These are phyloP conservation scores for Botryobasidium botryosum DNA, from an alignment of 768 basidiomycete genomes.

Conservation along the genomic window DNA sequence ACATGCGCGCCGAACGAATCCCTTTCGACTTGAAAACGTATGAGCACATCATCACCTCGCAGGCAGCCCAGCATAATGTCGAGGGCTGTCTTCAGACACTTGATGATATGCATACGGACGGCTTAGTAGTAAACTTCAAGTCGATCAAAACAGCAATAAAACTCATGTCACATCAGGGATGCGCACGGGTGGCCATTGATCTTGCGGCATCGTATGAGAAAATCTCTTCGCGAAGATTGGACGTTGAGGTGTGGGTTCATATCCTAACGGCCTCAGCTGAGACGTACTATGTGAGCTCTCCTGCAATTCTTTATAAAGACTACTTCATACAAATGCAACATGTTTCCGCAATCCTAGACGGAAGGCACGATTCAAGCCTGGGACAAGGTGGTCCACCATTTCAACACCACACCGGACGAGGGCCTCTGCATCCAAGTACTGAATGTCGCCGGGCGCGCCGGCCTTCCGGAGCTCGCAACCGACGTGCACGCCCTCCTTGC, in stretches of 20 bases:
- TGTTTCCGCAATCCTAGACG: conserved; percentile 25
- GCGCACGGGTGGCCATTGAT: conserved; percentile 55
- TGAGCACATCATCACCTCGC: too few species aligned
- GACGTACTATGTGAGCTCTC: conserved; percentile 51
- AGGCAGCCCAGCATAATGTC: too few species aligned
- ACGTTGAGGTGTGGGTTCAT: conserved; percentile 40
- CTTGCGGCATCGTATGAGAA: conserved; percentile 45
- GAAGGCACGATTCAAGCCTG: conserved; percentile 51
- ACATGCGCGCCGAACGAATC: too few species aligned
- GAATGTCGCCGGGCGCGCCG: conserved; percentile 54
- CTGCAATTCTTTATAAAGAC: conserved; percentile 1
- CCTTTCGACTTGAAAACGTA: too few species aligned
- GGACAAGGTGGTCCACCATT: conserved; percentile 36
- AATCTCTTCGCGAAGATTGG: conserved; percentile 35
- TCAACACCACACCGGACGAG: conserved; percentile 49
- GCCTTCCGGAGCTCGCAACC: conserved; percentile 47
- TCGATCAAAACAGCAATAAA: conserved; percentile 35
- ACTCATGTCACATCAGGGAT: conserved; percentile 35
- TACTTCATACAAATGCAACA: neutral
- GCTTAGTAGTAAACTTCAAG: conserved; percentile 34
- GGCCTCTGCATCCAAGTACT: conserved; percentile 54
- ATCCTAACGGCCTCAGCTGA: conserved; percentile 51
- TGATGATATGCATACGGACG: conserved; percentile 35
- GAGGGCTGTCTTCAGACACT: conserved; percentile 45
- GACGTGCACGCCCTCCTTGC: conserved; percentile 45